These are phyloP conservation scores for Chimonanthus praecox DNA, from an alignment of 164 flowering plant genomes.

Conservation along the genomic window DNA sequence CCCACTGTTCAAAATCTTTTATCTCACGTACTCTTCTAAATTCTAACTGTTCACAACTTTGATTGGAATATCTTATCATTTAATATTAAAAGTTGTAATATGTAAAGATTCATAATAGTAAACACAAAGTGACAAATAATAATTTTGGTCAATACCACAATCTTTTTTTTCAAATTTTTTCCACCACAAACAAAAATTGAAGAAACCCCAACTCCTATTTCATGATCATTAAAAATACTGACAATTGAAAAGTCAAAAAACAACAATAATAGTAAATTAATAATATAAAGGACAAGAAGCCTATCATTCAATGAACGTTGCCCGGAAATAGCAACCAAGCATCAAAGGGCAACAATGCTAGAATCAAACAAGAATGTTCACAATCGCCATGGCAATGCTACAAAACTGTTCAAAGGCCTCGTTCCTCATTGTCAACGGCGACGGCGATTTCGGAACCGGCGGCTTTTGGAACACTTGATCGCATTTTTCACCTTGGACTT, in stretches of 20 bases:
- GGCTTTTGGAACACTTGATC: background rate
- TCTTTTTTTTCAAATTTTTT: background rate
- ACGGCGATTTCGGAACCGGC: background rate
- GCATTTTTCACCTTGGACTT: background rate
- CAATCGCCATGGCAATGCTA: background rate
- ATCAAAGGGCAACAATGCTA: no score
- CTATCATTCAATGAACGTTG: background rate
- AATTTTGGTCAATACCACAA: background rate
- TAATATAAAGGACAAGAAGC: background rate
- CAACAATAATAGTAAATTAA: no score
- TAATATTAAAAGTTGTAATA: no score
- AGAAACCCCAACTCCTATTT: background rate
- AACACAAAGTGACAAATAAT: no score
- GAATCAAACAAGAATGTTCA: background rate
- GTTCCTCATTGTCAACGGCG: constrained; percentile 1
- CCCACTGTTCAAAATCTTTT: no score
- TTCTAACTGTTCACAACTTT: no score
- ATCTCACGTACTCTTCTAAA: no score
- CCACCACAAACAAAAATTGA: background rate
- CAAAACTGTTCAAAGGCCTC: background rate
- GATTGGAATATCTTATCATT: no score
- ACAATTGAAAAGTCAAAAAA: background rate
- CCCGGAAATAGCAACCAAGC: background rate
- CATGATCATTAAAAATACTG: no score
- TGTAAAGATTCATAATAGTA: no score